These are phyloP conservation scores for Citrus trifoliata DNA, from an alignment of 345 rosid species.

Conservation along the genomic window DNA sequence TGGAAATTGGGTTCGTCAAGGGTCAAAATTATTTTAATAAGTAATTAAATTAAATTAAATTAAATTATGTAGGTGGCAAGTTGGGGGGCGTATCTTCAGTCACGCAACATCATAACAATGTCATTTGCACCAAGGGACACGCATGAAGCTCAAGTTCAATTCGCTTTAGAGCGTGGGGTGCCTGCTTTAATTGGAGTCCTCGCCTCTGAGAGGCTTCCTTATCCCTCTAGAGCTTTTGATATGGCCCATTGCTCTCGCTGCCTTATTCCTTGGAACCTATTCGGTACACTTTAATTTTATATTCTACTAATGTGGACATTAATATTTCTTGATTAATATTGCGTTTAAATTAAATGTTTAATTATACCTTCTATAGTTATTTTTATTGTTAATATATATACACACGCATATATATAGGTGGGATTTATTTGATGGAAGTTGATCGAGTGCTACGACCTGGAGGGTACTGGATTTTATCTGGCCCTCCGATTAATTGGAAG, in stretches of 20 bases:
- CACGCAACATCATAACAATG: slow-evolving; percentile 44
- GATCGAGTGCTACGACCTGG: slow-evolving; percentile 68
- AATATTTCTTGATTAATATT: no score
- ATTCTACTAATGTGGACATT: no score
- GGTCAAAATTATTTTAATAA: not conserved
- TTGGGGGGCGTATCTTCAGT: slow-evolving; percentile 60
- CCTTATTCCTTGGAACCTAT: slow-evolving; percentile 59
- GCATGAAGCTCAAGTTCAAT: slow-evolving; percentile 72
- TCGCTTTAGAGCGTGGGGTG: slow-evolving; percentile 73
- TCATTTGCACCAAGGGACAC: slow-evolving; percentile 76
- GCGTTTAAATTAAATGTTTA: no score
- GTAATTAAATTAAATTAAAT: no score
- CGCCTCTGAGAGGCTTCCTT: slow-evolving; percentile 56
- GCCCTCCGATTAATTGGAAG: slow-evolving; percentile 70
- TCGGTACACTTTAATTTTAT: slow-evolving; percentile 25
- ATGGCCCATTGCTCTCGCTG: slow-evolving; percentile 86
- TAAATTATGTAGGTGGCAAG: slow-evolving; percentile 52
- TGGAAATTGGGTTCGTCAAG: not conserved
- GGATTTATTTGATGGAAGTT: slow-evolving; percentile 56
- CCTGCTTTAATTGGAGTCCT: slow-evolving; percentile 64
- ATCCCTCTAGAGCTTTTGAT: slow-evolving; percentile 66
- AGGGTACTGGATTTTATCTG: slow-evolving; percentile 72
- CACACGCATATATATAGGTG: slow-evolving; percentile 27
- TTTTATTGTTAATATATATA: no score
- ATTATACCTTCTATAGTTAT: no score